Evolutionary conservation across 768 basidiomycete genomes (phyloP), one percentile per base, ranked within the genome.

Genomic region (Myochromella boudieri): DNA sequence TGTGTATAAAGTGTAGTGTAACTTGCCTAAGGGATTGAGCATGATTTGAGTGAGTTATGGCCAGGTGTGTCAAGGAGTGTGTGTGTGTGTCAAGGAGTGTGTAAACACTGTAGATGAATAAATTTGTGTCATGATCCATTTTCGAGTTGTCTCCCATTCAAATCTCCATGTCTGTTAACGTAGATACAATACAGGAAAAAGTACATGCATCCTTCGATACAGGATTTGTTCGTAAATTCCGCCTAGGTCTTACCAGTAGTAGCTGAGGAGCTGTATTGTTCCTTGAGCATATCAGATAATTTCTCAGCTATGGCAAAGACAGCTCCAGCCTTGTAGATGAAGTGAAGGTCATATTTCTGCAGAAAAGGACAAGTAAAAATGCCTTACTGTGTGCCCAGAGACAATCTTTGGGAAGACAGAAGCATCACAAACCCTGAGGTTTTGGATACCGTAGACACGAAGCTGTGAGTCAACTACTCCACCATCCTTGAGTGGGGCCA

Each of bases 311-410:
- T 57, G 11, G 61, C 66, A 29, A 55, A 64, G 29, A 64, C 66
- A 15, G 60, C 63, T 37, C 65, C 66, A 46, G 66, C 58, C 66
- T 43, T 32, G 22, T 15, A 46, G 11, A 2, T 22, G 21, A 22
- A n/a, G 26, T 54, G 4, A 56, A 36, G 21, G 33, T 21, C 8
- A 42, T 42, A 24, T 17, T 26, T 29, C 10, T 8, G 15, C 15
- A 24, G n/a, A 44, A 20, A 17, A 7, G 33, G 33, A 34, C 6
- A 3, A 43, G 34, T 9, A 44, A 18, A 50, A 38, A 25, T 18
- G n/a, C 61, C 71, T 52, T 42, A 71, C 74, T 51, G 73, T 73
- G 61, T 77, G 75, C 1, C 75, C 75, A 46, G 76, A 76, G 5
- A 75, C 57, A 44, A 74, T 75, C 28, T 46, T 63, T 7, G 76